Evolutionary conservation across 2,329 filamentous ascomycete genomes (phyloP), one percentile per base, ranked within the genome.

Genomic region (Graphilbum ipis-grandicollis): DNA sequence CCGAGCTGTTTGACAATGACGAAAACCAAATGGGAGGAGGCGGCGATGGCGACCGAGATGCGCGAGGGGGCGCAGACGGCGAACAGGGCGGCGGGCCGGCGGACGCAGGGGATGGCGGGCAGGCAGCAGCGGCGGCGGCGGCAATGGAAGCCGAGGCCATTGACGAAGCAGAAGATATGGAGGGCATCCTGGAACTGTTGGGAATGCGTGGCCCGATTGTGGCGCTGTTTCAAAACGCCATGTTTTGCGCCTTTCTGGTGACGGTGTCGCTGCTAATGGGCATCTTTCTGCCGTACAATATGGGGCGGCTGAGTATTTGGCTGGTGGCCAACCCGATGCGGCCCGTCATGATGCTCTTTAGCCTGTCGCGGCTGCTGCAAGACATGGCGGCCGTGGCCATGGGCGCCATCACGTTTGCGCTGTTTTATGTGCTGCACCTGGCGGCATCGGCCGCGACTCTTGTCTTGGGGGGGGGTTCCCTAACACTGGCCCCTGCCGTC

Each of bases 191-290:
- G 63, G 90, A 98, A 54, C 71, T 98, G 14, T 79, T 98, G 41
- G 90, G 90, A 28, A 92, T 98, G 80, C 83, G 92, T 50, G 90
- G 90, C 0, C 90, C 90, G 1, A 66, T 98, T 3, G 78, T 79
- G 13, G 85, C 84, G 3, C 68, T 98, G 6, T 75, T 96, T 46
- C 90, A 98, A 50, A 98, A 98, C 47, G 85, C 82, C 38, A 75
- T 94, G 14, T 98, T 98, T 56, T 93, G 88, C 52, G 79, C 81
- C 8, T 78, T 96, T 33, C 66, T 98, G 21, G 84, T 98, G 13
- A 80, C 82, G 1, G 71, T 88, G 36, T 93, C 86, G 13, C 75
- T 98, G 31, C 78, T 84, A 36, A 62, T 80, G 40, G 88, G 85
- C 36, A 74, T 96, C 32, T 93, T 90, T 60, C 59, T 93, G 36